Conservation (phyloP, 2,329 filamentous ascomycete species). For the Trichoderma sp. region DNA sequence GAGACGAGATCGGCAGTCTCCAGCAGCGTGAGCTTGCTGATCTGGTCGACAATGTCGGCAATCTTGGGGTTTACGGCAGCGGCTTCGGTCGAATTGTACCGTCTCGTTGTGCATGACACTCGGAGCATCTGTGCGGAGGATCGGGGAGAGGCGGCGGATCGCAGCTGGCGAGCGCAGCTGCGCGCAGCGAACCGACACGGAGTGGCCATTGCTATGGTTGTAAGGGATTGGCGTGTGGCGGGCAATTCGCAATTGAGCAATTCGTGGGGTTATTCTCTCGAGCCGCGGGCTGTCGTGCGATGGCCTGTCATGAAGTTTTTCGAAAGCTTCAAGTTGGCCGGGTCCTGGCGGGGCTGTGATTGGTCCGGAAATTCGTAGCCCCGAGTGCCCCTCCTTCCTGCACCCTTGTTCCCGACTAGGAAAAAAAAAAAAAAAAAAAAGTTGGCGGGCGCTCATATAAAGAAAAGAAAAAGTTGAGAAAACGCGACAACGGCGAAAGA, state of each 20-base stretch:
- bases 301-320: constrained; percentile 40
- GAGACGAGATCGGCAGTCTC: constrained; percentile 97
- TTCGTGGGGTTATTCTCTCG: constrained; percentile 22
- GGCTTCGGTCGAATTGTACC: constrained; percentile 86
- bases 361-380: constrained; percentile 38
- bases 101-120: constrained; percentile 53
- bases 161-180: constrained; percentile 62
- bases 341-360: constrained; percentile 28
- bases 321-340: constrained; percentile 34
- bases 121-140: constrained; percentile 47
- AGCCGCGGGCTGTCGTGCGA: not conserved
- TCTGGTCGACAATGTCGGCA: constrained; percentile 90
- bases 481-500: constrained; percentile 21
- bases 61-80: constrained; percentile 81
- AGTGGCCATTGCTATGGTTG: constrained; percentile 53
- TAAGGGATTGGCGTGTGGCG: constrained; percentile 24
- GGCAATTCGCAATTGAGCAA: constrained; percentile 20
- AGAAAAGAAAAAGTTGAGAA: constrained; percentile 27
- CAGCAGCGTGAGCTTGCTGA: constrained; percentile 93
- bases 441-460: constrained; percentile 16
- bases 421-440: constrained; percentile 45
- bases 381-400: constrained; percentile 29
- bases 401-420: constrained; percentile 24
- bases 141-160: constrained; percentile 46
- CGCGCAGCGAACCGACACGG: constrained; percentile 62